Percentiles rank a stretch among this genome's conserved stretches.
Conservation (phyloP, 2,329 filamentous ascomycete species). For the Seiridium unicorne region DNA sequence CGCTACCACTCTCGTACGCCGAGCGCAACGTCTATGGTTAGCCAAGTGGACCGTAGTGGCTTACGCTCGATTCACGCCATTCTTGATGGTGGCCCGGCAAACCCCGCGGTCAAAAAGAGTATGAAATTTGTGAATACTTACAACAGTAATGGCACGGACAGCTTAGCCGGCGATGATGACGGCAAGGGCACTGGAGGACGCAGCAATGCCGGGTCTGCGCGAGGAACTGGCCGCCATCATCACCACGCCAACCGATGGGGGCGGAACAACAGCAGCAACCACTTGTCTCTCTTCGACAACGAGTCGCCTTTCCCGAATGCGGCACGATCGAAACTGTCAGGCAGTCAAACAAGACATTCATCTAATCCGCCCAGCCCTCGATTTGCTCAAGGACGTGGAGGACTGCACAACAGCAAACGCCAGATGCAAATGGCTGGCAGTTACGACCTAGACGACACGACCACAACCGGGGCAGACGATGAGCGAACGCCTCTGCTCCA, state of each 20-base stretch:
- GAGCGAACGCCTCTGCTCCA: constrained; percentile 80
- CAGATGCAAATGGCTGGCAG: constrained; percentile 59
- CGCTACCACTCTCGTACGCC: constrained; percentile 92
- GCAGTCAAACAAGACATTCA: constrained; percentile 55
- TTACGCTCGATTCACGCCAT: constrained; percentile 66
- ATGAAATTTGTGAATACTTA: constrained; percentile 95
- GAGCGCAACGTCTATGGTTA: constrained; percentile 82
- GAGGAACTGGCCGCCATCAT: constrained; percentile 71
- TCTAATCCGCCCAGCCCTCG: constrained; percentile 71
- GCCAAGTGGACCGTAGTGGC: constrained; percentile 61
- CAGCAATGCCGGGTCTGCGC: constrained; percentile 59
- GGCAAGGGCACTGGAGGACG: constrained; percentile 59
- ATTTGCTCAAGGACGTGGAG: constrained; percentile 29
- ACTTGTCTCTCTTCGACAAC: constrained; percentile 72
- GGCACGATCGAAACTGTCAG: constrained; percentile 60
- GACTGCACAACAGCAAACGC: constrained; percentile 40
- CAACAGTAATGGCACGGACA: constrained; percentile 56
- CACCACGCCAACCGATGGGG: constrained; percentile 74
- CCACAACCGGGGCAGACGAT: constrained; percentile 73
- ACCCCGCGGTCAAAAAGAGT: constrained; percentile 74
- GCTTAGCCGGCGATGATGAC: constrained; percentile 62
- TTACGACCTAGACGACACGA: constrained; percentile 81
- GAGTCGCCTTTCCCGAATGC: constrained; percentile 76
- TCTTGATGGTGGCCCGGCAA: constrained; percentile 54
- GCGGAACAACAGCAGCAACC: constrained; percentile 63